Percentiles rank a stretch among this genome's conserved stretches.
These are phyloP conservation scores for Nasturtium officinale DNA, from an alignment of 345 rosid species.

Conservation along the genomic window DNA sequence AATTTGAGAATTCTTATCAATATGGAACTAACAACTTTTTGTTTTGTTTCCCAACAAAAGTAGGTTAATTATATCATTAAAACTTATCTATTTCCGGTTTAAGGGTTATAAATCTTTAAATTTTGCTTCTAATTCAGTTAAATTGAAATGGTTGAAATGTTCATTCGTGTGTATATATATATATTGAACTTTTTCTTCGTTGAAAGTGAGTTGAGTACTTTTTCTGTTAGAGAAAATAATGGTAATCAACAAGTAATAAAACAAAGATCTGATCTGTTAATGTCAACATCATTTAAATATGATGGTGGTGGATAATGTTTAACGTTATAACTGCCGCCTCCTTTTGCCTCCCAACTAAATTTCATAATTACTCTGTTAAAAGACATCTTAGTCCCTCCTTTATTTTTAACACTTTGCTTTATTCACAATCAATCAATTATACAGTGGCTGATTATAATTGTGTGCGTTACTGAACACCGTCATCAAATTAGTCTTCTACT, in stretches of 20 bases:
- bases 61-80: not conserved
- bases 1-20: constrained; percentile 5
- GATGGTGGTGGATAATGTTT: constrained; percentile 34
- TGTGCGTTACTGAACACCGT: too few relatives aligned
- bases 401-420: constrained; percentile 26
- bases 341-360: constrained; percentile 14
- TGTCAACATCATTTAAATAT: constrained; percentile 41
- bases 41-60: not conserved
- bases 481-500: not conserved
- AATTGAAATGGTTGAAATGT: not conserved
- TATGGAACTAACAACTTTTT: not conserved
- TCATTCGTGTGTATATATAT: not conserved
- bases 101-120: not conserved
- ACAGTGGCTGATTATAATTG: not conserved
- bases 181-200: not conserved
- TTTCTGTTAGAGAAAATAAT: constrained; percentile 28
- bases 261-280: constrained; percentile 25
- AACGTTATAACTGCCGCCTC: constrained; percentile 41
- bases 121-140: not conserved
- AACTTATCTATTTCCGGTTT: not conserved
- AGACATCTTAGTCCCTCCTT: constrained; percentile 13
- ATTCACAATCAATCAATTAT: constrained; percentile 16
- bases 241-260: constrained; percentile 9
- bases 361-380: constrained; percentile 6
- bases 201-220: constrained; percentile 13